Conservation (phyloP, 2,329 filamentous ascomycete species). For the Colletotrichum eremochloae region DNA sequence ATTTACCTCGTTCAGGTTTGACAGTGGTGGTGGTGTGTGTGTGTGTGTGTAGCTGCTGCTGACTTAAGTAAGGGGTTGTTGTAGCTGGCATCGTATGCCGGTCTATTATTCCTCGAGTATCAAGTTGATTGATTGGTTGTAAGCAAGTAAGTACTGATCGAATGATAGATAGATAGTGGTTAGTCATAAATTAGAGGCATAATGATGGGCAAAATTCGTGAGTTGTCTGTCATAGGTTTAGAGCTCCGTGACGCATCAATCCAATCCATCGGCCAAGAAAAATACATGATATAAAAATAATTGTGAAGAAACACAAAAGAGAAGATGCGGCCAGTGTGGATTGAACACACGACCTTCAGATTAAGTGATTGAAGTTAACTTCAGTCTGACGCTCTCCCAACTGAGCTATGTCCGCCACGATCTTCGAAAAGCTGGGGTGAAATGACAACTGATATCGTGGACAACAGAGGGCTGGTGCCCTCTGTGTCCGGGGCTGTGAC, state of each 20-base stretch:
- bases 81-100: background rate
- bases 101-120: background rate
- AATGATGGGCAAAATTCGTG: background rate
- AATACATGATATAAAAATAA: background rate
- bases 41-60: background rate
- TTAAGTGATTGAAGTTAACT: conserved; percentile 40
- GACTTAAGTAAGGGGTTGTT: background rate
- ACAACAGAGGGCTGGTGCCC: background rate
- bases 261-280: no score
- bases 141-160: background rate
- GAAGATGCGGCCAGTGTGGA: conserved; percentile 40
- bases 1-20: background rate
- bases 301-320: background rate
- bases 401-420: conserved; percentile 40
- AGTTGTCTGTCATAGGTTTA: background rate
- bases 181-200: background rate
- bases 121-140: background rate
- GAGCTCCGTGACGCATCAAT: background rate
- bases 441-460: background rate
- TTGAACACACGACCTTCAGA: conserved; percentile 39
- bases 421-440: rapidly evolving
- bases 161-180: background rate
- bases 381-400: conserved; percentile 42
- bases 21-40: background rate
- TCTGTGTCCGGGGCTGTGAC: background rate